Evolutionary conservation across 2,329 filamentous ascomycete species (phyloP).

Genomic region (Amauroascus niger): DNA sequence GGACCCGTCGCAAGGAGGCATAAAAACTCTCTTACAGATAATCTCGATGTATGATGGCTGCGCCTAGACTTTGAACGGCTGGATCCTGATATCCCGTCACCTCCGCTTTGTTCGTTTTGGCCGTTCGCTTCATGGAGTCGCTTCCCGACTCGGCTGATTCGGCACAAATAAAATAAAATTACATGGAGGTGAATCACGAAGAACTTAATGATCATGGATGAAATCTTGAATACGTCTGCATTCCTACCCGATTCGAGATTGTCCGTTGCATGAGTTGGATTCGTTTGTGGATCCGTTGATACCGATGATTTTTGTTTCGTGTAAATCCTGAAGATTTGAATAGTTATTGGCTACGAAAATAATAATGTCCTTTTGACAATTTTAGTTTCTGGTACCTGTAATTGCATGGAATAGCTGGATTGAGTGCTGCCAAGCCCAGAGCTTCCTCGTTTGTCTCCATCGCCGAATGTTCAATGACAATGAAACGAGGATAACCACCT

Average conservation of each 20-base stretch:
- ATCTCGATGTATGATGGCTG: background rate
- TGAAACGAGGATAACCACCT: background rate
- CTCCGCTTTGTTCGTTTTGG: background rate
- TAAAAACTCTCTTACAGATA: background rate
- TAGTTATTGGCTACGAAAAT: constrained; percentile 4
- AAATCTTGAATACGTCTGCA: background rate
- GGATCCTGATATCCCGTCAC: background rate
- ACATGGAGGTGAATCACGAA: background rate
- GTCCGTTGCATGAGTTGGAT: background rate
- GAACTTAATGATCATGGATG: constrained; percentile 2
- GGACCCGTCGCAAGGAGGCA: constrained; percentile 28
- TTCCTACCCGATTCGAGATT: background rate
- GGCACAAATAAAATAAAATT: background rate
- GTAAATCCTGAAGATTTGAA: constrained; percentile 4
- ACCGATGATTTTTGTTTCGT: background rate
- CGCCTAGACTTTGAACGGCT: background rate
- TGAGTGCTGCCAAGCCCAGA: background rate
- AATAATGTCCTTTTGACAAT: background rate
- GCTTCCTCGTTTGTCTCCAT: background rate
- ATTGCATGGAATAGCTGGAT: background rate
- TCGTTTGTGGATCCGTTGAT: background rate
- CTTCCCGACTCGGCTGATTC: background rate
- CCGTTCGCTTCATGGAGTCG: background rate
- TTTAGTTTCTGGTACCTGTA: background rate
- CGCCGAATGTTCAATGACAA: background rate